Conservation (phyloP, 768 basidiomycete species). For the Psilocybe tampanensis region DNA sequence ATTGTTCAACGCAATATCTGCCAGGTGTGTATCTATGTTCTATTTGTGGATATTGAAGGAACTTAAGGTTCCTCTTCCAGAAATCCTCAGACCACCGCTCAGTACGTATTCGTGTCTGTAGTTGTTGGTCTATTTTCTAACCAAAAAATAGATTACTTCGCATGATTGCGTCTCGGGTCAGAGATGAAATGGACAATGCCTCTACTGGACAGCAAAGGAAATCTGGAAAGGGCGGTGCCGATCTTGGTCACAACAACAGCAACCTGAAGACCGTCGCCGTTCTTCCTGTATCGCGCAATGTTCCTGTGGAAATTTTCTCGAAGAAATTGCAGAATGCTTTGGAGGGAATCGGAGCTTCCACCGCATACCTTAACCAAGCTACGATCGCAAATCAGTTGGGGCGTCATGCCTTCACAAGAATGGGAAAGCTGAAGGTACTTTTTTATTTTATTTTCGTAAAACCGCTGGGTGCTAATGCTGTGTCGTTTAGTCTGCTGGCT, state of each 20-base stretch:
- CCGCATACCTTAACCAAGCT: conserved; percentile 91
- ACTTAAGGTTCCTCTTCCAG: conserved; percentile 33
- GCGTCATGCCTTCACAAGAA: conserved; percentile 91
- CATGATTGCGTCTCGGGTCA: conserved; percentile 91
- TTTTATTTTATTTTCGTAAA: neutral
- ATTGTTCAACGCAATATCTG: conserved; percentile 95
- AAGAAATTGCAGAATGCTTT: conserved; percentile 86
- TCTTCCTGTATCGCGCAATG: conserved; percentile 81
- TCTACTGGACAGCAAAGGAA: conserved; percentile 41
- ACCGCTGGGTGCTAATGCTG: neutral
- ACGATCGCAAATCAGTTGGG: conserved; percentile 92
- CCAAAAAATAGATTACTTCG: conserved; percentile 60
- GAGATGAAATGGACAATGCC: conserved; percentile 76
- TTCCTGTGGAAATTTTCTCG: conserved; percentile 90
- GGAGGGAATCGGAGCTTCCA: conserved; percentile 92
- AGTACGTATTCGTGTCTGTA: conserved; percentile 44
- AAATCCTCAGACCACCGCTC: conserved; percentile 84
- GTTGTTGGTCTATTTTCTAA: neutral
- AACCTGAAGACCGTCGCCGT: conserved; percentile 96
- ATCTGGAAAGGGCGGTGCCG: conserved; percentile 52
- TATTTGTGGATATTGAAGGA: conserved; percentile 1
- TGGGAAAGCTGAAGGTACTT: conserved; percentile 92
- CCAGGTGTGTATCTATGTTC: conserved; percentile 49
- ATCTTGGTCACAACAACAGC: conserved; percentile 74
- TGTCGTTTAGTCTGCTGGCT: conserved; percentile 50